Conservation (phyloP, 139 green algal genomes). For the Closterium sp. region DNA sequence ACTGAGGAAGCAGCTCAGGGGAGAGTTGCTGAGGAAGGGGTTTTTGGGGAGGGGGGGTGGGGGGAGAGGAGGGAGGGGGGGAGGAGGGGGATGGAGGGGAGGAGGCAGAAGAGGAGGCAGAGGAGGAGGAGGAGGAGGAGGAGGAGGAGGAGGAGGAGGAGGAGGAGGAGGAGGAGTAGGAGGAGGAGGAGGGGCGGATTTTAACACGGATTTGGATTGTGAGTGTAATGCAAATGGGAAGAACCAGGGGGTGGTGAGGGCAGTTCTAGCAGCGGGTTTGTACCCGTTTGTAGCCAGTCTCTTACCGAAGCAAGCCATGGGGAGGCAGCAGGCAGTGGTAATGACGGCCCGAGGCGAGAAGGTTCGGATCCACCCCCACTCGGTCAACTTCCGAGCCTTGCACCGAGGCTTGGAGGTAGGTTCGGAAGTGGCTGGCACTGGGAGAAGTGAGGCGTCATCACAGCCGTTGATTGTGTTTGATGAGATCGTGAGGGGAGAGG, state of each 20-base stretch:
- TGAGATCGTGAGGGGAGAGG: slow-evolving; percentile 37
- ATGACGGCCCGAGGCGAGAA: slow-evolving; percentile 35
- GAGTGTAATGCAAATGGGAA: slow-evolving; percentile 39
- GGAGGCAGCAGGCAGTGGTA: slow-evolving; percentile 10
- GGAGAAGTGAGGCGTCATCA: neutral
- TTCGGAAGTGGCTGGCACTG: neutral
- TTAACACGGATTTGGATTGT: neutral
- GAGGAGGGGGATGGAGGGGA: neutral
- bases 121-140: too few species aligned
- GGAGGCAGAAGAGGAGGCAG: too few species aligned
- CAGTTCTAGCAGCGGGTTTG: slow-evolving; percentile 41
- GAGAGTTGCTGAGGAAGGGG: slow-evolving; percentile 27
- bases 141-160: slow-evolving; percentile 17
- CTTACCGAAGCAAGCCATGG: neutral
- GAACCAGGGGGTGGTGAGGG: slow-evolving; percentile 35
- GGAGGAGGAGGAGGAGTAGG: slow-evolving; percentile 10
- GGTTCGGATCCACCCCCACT: slow-evolving; percentile 47
- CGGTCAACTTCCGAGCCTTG: slow-evolving; percentile 32
- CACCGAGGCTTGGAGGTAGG: neutral
- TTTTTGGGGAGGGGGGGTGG: slow-evolving; percentile 10
- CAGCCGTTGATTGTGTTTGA: slow-evolving; percentile 44
- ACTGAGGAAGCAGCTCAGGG: slow-evolving; percentile 33
- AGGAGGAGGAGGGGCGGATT: slow-evolving; percentile 32
- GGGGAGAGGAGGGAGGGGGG: neutral
- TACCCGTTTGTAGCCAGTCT: slow-evolving; percentile 47